Conservation (phyloP, 305 asterid genomes). For the Fraxinus angustifolia region DNA sequence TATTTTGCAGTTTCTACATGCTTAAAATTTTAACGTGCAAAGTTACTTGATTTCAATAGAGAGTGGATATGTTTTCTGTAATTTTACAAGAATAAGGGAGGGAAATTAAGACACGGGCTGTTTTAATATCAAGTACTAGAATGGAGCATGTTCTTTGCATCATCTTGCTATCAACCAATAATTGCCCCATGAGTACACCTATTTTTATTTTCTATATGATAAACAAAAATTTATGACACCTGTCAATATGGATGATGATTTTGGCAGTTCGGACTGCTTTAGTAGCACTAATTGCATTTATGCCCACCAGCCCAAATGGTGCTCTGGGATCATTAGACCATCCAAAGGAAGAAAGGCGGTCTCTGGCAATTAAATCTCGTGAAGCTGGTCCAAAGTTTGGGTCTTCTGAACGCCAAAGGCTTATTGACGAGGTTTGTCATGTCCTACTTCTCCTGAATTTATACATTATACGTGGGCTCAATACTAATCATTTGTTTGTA, state of each 20-base stretch:
- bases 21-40: not conserved
- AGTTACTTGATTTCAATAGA: not conserved
- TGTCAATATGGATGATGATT: not conserved
- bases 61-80: not conserved
- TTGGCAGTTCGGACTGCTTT: conserved; percentile 75
- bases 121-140: not conserved
- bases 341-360: conserved; percentile 72
- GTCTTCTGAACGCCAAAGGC: conserved; percentile 60
- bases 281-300: conserved; percentile 74
- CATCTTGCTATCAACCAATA: not conserved
- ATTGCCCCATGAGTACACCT: not conserved
- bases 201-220: not conserved
- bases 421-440: conserved; percentile 64
- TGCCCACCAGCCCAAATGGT: conserved; percentile 84
- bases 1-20: not conserved
- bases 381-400: conserved; percentile 61
- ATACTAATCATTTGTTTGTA: conserved; percentile 15
- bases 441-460: conserved; percentile 12
- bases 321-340: conserved; percentile 82
- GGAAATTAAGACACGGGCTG: not conserved
- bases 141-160: not conserved
- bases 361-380: conserved; percentile 65
- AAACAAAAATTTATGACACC: not conserved
- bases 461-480: not conserved
- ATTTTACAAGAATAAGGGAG: not conserved